A percentile compares a stretch with the other conserved stretches of the same genome.
Evolutionary conservation across 345 rosid genomes (phyloP).

Genomic region (Eucalyptus fibrosa): DNA sequence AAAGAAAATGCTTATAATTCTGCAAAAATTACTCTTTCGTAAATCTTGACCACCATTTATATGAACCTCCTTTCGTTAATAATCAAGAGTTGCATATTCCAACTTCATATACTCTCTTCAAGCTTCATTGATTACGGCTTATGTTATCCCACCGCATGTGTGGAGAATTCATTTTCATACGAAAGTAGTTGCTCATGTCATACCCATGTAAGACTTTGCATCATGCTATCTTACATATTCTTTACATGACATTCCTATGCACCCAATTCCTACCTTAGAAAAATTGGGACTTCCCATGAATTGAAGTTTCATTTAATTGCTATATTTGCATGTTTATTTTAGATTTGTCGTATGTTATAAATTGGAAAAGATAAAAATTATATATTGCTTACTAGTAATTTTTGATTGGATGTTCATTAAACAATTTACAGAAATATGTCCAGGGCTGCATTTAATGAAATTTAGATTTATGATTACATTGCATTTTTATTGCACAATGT

Average conservation of each 20-base stretch:
- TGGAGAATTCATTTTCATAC: neutral
- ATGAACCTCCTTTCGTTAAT: neutral
- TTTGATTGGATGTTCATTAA: neutral
- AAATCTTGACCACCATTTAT: neutral
- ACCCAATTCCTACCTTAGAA: neutral
- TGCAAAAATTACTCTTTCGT: neutral
- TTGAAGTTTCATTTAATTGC: neutral
- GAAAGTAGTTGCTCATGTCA: neutral
- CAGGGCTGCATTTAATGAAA: neutral
- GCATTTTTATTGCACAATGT: too few relatives aligned
- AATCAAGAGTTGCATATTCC: neutral
- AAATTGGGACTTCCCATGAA: neutral
- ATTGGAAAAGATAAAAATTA: neutral
- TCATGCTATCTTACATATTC: neutral
- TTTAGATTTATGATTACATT: too few relatives aligned
- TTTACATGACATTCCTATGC: neutral
- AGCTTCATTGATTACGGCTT: neutral
- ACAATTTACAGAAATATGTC: neutral
- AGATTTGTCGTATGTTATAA: neutral
- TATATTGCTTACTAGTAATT: neutral
- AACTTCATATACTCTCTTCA: neutral
- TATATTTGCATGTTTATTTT: neutral
- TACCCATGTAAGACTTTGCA: neutral
- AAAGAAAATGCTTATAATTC: neutral
- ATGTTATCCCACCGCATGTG: neutral